phyloP scores from a whole-genome alignment of 495 filamentous ascomycete genomes.

The Aspergillus nanangensis region DNA sequence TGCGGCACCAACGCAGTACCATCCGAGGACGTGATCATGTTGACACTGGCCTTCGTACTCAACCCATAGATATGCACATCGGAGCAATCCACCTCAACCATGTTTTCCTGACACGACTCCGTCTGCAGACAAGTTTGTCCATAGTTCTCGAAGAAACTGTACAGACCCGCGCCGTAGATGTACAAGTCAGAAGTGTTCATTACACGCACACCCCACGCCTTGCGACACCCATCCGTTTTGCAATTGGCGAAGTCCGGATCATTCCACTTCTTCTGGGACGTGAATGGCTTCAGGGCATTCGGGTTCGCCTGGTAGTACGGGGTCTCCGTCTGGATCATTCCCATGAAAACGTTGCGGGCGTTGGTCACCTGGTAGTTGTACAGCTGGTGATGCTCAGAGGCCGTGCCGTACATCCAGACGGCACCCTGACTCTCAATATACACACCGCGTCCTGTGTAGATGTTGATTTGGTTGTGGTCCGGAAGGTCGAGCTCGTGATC shows the following conservation, averaged over 20 bases:
- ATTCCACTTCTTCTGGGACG: conserved; percentile 54
- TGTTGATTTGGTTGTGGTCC: conserved; percentile 78
- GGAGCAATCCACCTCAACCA: conserved; percentile 75
- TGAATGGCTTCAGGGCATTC: conserved; percentile 62
- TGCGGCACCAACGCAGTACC: conserved; percentile 52
- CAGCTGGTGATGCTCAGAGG: conserved; percentile 82
- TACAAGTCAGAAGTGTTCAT: conserved; percentile 61
- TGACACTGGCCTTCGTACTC: conserved; percentile 81
- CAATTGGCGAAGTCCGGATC: conserved; percentile 73
- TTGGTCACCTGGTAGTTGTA: conserved; percentile 87
- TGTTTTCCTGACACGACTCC: conserved; percentile 80
- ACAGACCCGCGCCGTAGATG: conserved; percentile 75
- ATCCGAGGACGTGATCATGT: conserved; percentile 67
- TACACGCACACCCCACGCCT: conserved; percentile 83
- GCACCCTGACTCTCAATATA: conserved; percentile 61
- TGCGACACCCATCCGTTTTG: conserved; percentile 62
- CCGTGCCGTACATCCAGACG: conserved; percentile 68
- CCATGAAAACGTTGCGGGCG: conserved; percentile 79
- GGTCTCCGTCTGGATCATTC: conserved; percentile 85
- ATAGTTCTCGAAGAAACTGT: conserved; percentile 89
- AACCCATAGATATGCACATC: conserved; percentile 71
- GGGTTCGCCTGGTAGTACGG: conserved; percentile 92
- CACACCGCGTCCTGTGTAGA: conserved; percentile 88
- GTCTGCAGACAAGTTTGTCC: conserved; percentile 67
- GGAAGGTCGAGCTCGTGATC: conserved; percentile 84